Base-by-base conservation (phyloP, 352 stramenopile species). In the Globisporangium polare region DNA sequence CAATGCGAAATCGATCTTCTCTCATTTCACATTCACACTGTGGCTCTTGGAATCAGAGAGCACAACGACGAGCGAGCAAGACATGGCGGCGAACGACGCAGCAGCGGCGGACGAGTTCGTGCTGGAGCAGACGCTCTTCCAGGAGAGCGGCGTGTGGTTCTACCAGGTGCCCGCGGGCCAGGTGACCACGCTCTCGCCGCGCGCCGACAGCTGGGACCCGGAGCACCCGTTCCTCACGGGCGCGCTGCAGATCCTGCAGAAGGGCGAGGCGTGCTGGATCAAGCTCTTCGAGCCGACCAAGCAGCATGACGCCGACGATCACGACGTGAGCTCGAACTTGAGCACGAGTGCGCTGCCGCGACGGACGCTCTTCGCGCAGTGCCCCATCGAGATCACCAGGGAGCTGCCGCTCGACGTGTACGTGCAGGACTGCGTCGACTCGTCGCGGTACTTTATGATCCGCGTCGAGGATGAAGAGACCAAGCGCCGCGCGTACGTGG, bases 371-470 rank as follows among this genome's bases (percentile, higher is more conserved):
- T 94, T 95, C 39, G 86, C 86, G 18, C 81, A 92, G 62, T 93
- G 86, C 37, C 85, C 86, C 7, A 65, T 95, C 15, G 75, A 80
- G 52, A 89, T 95, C 65, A 73, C 81, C 15, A 68, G 56, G 13
- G 82, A 90, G 26, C 67, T 86, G 27, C 15, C 69, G 35, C 72
- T 95, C 27, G 80, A 89, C 39, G 70, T 86, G 45, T 94, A 90
- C 64, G 77, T 95, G 18, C 86, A 94, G 49, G 85, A 95, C 65
- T 95, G 84, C 50, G 83, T 89, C 51, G 86, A 95, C 65, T 94
- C 86, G 54, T 95, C 86, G 53, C 83, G 86, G 29, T 95, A 95
- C 68, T 95, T 95, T 37, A 92, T 95, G 80, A 33, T 95, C 18
- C 86, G 86, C 56, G 78, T 93, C 54, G 85, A 92, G 58, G 86